These are phyloP conservation scores for Croton setiger DNA, from an alignment of 441 rosid species.

Conservation along the genomic window DNA sequence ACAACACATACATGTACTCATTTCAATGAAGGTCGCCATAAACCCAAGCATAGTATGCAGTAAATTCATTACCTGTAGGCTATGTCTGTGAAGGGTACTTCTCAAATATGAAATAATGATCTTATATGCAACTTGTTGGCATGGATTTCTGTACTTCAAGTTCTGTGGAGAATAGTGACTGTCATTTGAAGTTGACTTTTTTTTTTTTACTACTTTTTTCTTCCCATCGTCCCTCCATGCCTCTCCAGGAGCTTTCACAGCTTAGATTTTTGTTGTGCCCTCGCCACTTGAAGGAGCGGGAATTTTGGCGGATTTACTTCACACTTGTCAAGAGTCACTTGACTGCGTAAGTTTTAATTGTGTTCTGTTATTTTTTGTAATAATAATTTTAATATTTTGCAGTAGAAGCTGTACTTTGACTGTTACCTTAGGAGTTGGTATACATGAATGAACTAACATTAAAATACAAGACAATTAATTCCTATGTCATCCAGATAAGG, in stretches of 20 bases:
- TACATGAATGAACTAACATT: not conserved
- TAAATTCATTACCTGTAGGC: not conserved
- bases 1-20: not conserved
- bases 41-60: not conserved
- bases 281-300: slow-evolving; percentile 62
- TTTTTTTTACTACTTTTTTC: slow-evolving; percentile 13
- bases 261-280: slow-evolving; percentile 83
- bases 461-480: not conserved
- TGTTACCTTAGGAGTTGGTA: not conserved
- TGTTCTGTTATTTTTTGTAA: slow-evolving; percentile 7
- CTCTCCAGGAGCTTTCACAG: slow-evolving; percentile 69
- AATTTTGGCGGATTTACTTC: slow-evolving; percentile 86
- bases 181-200: slow-evolving; percentile 7
- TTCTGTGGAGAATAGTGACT: not conserved
- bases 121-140: not conserved
- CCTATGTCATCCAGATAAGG: not conserved
- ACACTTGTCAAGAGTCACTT: slow-evolving; percentile 61
- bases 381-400: not conserved
- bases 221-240: not conserved
- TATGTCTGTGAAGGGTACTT: not conserved
- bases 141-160: slow-evolving; percentile 4
- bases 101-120: not conserved
- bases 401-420: not conserved
- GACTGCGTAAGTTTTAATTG: slow-evolving; percentile 48
- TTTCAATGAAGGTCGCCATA: not conserved